Conservation (phyloP, 2,329 filamentous ascomycete genomes). For the Claviceps arundinis region DNA sequence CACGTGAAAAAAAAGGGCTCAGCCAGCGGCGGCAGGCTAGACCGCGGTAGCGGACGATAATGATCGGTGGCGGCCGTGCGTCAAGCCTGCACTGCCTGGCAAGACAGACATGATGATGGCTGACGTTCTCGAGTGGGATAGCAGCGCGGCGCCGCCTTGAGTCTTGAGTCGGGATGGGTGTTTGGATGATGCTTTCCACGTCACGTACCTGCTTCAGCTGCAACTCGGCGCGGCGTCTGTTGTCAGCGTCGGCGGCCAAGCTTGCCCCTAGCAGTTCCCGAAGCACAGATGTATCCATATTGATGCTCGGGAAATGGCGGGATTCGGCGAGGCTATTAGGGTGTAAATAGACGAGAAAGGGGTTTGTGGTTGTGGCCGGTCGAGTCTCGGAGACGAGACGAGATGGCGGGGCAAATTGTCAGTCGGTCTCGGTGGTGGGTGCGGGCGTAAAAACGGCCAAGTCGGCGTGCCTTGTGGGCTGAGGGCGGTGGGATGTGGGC, state of each 20-base stretch:
- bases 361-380: constrained; percentile 2
- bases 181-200: background rate
- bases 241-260: constrained; percentile 60
- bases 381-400: background rate
- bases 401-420: constrained; percentile 6
- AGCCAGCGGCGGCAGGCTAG: background rate
- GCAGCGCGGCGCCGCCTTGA: background rate
- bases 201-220: constrained; percentile 65
- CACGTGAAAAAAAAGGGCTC: background rate
- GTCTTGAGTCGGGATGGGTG: background rate
- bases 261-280: constrained; percentile 66
- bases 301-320: constrained; percentile 3
- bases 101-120: background rate
- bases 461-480: background rate
- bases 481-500: too few relatives aligned
- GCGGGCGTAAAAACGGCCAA: background rate
- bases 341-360: background rate
- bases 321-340: background rate
- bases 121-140: background rate
- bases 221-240: constrained; percentile 62
- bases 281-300: constrained; percentile 63
- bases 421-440: background rate
- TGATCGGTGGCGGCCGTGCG: background rate
- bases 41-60: background rate
- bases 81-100: background rate